Evolutionary conservation across 768 basidiomycete species (phyloP).

Genomic region (Boletus subcaerulescens): DNA sequence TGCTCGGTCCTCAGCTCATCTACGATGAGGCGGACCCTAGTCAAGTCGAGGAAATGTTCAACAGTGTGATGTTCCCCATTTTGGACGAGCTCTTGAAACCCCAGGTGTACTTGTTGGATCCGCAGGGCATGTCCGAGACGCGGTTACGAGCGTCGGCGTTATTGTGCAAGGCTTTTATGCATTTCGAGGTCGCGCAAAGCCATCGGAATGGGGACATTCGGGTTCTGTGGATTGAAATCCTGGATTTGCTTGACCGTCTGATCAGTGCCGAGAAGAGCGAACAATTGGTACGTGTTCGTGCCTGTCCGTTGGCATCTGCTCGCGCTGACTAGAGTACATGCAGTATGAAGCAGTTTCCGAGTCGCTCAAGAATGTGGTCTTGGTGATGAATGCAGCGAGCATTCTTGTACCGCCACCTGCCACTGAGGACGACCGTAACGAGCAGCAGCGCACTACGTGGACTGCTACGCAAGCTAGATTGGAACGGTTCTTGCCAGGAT

Average conservation of each 20-base stretch:
- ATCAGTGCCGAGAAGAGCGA: slow-evolving; percentile 85
- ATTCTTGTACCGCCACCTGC: slow-evolving; percentile 65
- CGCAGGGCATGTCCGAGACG: slow-evolving; percentile 87
- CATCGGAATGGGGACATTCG: slow-evolving; percentile 59
- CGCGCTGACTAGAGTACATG: slow-evolving; percentile 4
- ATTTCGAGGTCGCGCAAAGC: slow-evolving; percentile 76
- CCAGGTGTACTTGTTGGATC: slow-evolving; percentile 74
- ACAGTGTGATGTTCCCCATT: slow-evolving; percentile 85
- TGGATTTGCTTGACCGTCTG: slow-evolving; percentile 85
- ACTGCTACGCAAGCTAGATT: slow-evolving; percentile 79
- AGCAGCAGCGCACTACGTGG: slow-evolving; percentile 75
- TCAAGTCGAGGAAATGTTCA: slow-evolving; percentile 82
- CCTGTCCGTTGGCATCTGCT: background rate
- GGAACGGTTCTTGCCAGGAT: slow-evolving; percentile 89
- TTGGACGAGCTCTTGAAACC: slow-evolving; percentile 88
- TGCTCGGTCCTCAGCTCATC: slow-evolving; percentile 72
- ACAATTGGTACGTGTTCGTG: slow-evolving; percentile 57
- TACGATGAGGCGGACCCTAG: slow-evolving; percentile 54
- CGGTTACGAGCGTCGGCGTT: slow-evolving; percentile 84
- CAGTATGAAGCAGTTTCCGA: slow-evolving; percentile 96
- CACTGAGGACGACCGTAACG: slow-evolving; percentile 47
- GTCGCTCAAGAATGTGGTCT: slow-evolving; percentile 91
- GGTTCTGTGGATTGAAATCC: slow-evolving; percentile 82
- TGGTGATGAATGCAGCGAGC: slow-evolving; percentile 91
- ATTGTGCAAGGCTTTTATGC: slow-evolving; percentile 94